phyloP scores from a whole-genome alignment of 306 rosid species.

The Dryas octopetala region DNA sequence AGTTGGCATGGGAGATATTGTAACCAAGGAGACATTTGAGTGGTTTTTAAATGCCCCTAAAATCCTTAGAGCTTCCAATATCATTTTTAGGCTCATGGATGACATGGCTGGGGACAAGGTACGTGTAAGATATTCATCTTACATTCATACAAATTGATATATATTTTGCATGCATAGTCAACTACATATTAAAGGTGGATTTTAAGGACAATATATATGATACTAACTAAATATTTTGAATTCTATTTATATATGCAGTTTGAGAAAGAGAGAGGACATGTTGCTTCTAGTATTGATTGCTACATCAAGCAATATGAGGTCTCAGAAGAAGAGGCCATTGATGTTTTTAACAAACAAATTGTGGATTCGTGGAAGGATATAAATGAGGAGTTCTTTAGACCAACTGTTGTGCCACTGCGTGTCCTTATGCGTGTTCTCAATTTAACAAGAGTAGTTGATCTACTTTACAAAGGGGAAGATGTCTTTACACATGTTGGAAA shows the following conservation, averaged over 20 bases:
- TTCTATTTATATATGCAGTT: neutral
- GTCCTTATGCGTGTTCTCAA: slow-evolving; percentile 9
- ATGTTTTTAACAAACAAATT: neutral
- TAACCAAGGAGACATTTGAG: too few relatives aligned
- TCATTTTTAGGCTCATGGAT: too few relatives aligned
- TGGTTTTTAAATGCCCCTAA: too few relatives aligned
- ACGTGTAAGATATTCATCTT: too few relatives aligned
- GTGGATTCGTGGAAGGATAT: slow-evolving; percentile 11
- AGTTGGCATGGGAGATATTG: neutral
- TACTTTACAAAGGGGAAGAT: neutral
- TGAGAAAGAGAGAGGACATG: slow-evolving; percentile 17
- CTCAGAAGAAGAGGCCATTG: neutral
- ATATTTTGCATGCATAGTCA: too few relatives aligned
- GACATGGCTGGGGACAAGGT: too few relatives aligned
- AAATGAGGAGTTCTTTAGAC: neutral
- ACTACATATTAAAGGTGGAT: too few relatives aligned
- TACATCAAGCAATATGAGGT: slow-evolving; percentile 18
- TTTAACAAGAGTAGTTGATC: neutral
- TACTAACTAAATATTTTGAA: too few relatives aligned
- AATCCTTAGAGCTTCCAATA: too few relatives aligned
- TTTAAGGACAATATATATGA: too few relatives aligned
- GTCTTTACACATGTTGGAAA: slow-evolving; percentile 2
- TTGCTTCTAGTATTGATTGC: neutral
- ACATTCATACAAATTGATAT: too few relatives aligned
- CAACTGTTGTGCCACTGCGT: neutral